A percentile compares a stretch with the other conserved stretches of the same genome.
Conservation (phyloP, 768 basidiomycete species). For the Suillus lakei region DNA sequence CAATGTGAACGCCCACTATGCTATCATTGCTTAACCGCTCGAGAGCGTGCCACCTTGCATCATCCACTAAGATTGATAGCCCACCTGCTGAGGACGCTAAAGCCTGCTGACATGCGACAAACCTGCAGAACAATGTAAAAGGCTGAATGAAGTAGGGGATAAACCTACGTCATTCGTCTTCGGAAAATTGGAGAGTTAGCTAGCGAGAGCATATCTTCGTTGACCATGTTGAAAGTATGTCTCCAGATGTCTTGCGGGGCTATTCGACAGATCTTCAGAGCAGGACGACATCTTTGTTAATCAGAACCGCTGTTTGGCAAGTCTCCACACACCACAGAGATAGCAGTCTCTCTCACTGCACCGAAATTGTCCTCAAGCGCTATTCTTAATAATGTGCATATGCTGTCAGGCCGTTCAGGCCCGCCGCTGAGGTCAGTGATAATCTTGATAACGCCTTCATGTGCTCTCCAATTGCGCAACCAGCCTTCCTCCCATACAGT, state of each 20-base stretch:
- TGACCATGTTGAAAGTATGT: constrained; percentile 42
- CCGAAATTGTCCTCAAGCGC: constrained; percentile 81
- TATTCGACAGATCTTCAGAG: constrained; percentile 9
- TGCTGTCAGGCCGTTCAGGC: constrained; percentile 45
- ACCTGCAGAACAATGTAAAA: constrained; percentile 49
- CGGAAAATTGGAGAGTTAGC: constrained; percentile 55
- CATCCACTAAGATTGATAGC: constrained; percentile 45
- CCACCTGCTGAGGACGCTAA: constrained; percentile 45
- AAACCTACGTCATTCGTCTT: constrained; percentile 72
- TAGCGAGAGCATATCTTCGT: constrained; percentile 46
- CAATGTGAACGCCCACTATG: constrained; percentile 86
- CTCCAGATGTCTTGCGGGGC: constrained; percentile 28
- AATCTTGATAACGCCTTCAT: constrained; percentile 67
- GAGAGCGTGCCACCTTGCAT: constrained; percentile 54
- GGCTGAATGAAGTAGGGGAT: constrained; percentile 16
- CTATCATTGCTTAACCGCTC: constrained; percentile 61
- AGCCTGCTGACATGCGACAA: constrained; percentile 73
- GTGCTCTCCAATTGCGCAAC: constrained; percentile 78
- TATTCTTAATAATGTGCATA: constrained; percentile 58
- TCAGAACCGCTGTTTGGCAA: constrained; percentile 15
- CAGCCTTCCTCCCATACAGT: constrained; percentile 60
- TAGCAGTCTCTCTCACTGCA: constrained; percentile 82
- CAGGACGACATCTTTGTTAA: background rate
- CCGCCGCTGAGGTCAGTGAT: constrained; percentile 56
- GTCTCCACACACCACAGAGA: constrained; percentile 58